A percentile compares a stretch with the other conserved stretches of the same genome.
These are phyloP conservation scores for Meyerozyma guilliermondii DNA, from an alignment of 1,139 yeast species.

Conservation along the genomic window DNA sequence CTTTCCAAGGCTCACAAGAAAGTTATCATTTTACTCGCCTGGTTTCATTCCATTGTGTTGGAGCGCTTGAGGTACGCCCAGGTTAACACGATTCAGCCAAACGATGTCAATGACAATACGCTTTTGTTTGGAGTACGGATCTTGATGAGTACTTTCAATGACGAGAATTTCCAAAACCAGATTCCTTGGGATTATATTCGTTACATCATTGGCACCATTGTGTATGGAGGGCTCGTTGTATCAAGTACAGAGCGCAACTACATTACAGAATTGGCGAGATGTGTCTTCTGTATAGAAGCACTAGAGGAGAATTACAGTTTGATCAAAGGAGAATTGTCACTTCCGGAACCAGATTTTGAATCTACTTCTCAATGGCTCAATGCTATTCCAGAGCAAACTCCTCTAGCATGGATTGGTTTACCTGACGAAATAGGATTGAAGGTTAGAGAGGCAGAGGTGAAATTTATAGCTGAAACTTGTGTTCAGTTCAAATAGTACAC, in stretches of 20 bases:
- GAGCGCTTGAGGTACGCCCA: constrained; percentile 61
- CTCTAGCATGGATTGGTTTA: constrained; percentile 63
- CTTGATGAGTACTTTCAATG: background rate
- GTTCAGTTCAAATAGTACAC: constrained; percentile 1
- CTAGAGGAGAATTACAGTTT: constrained; percentile 9
- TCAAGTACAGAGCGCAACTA: constrained; percentile 6
- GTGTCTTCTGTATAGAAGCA: constrained; percentile 25
- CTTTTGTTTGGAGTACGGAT: background rate
- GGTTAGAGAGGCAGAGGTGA: constrained; percentile 16
- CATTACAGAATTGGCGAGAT: constrained; percentile 20
- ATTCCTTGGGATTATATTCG: constrained; percentile 58
- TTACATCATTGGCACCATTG: constrained; percentile 46
- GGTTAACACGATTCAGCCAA: constrained; percentile 52
- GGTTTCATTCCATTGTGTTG: constrained; percentile 65
- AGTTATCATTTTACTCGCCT: constrained; percentile 51
- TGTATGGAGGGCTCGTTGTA: constrained; percentile 52
- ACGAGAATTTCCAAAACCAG: background rate
- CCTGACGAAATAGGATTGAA: constrained; percentile 35
- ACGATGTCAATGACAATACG: constrained; percentile 58
- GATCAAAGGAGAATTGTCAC: constrained; percentile 13
- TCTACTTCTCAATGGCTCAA: constrained; percentile 41
- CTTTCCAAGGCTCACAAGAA: constrained; percentile 44
- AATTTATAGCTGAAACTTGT: constrained; percentile 13
- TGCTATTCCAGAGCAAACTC: constrained; percentile 51
- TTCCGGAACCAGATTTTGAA: constrained; percentile 36